phyloP scores from a whole-genome alignment of 331 rosid genomes.

The Quercus lobata region DNA sequence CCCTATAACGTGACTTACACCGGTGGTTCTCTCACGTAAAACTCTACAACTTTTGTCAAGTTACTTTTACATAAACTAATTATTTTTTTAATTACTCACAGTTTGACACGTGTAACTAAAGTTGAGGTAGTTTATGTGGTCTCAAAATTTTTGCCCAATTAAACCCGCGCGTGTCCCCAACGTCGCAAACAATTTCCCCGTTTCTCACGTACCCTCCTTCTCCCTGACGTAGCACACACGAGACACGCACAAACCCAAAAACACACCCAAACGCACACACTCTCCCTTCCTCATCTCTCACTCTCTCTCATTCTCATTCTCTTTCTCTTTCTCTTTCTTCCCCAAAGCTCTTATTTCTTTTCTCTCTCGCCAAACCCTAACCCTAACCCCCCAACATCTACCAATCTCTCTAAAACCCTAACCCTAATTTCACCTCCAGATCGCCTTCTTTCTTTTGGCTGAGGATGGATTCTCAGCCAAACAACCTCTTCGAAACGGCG shows the following conservation, averaged over 20 bases:
- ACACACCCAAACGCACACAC: conserved; percentile 1
- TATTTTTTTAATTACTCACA: rapidly evolving
- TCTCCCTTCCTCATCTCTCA: conserved; percentile 12
- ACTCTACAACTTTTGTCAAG: no score
- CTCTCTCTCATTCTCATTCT: background rate
- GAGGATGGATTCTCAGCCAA: conserved; percentile 83
- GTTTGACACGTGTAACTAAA: no score
- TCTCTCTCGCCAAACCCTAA: conserved; percentile 47
- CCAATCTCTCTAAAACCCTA: conserved; percentile 36
- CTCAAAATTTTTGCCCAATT: background rate
- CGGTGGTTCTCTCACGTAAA: no score
- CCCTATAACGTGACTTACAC: background rate
- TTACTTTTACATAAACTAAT: no score
- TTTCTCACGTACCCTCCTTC: background rate
- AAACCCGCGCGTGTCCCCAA: conserved; percentile 3
- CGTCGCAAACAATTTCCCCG: background rate
- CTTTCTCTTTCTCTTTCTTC: background rate
- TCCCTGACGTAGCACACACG: conserved; percentile 3
- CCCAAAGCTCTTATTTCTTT: conserved; percentile 7
- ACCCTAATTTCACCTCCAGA: background rate
- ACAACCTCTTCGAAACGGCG: conserved; percentile 82
- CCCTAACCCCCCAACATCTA: conserved; percentile 7
- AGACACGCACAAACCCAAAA: no score
- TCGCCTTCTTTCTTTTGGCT: background rate
- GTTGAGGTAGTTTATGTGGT: no score